phyloP scores from a whole-genome alignment of 192 early-diverging fungal species.

The Geranomyces michiganensis region DNA sequence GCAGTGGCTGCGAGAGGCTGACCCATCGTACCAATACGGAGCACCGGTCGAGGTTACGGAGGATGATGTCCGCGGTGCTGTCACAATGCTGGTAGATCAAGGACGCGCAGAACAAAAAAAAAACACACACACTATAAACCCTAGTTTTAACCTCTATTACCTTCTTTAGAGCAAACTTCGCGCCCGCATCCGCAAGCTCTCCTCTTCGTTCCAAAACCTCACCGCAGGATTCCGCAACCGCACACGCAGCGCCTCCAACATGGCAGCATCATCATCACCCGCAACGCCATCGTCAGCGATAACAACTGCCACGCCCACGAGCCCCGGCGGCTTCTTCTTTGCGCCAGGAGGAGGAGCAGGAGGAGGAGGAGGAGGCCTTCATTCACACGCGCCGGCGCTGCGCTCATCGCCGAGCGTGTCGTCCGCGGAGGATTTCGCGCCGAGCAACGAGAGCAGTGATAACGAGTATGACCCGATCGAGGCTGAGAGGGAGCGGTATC shows the following conservation, averaged over 20 bases:
- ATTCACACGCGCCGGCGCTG: neutral
- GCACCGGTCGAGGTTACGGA: slow-evolving; percentile 74
- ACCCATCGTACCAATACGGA: slow-evolving; percentile 66
- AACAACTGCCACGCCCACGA: neutral
- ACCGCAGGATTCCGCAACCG: slow-evolving; percentile 27
- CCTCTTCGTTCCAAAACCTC: slow-evolving; percentile 40
- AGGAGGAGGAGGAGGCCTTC: slow-evolving; percentile 1
- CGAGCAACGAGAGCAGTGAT: neutral
- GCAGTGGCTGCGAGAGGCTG: slow-evolving; percentile 78
- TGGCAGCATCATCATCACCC: neutral
- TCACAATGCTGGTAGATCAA: slow-evolving; percentile 69
- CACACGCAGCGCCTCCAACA: slow-evolving; percentile 36
- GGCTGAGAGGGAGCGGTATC: too few relatives aligned
- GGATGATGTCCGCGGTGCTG: slow-evolving; percentile 75
- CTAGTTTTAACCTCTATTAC: too few relatives aligned
- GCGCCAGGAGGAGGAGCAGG: too few relatives aligned
- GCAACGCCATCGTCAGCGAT: neutral
- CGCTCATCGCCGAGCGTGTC: slow-evolving; percentile 4
- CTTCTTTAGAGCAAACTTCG: slow-evolving; percentile 31
- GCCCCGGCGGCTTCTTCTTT: neutral
- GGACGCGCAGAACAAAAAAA: too few relatives aligned
- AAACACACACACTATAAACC: too few relatives aligned
- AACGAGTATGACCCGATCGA: too few relatives aligned
- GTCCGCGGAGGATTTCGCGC: neutral
- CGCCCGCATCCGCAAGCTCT: slow-evolving; percentile 42